phyloP scores from a whole-genome alignment of 2,329 filamentous ascomycete species.

The Chaetomium sp. region DNA sequence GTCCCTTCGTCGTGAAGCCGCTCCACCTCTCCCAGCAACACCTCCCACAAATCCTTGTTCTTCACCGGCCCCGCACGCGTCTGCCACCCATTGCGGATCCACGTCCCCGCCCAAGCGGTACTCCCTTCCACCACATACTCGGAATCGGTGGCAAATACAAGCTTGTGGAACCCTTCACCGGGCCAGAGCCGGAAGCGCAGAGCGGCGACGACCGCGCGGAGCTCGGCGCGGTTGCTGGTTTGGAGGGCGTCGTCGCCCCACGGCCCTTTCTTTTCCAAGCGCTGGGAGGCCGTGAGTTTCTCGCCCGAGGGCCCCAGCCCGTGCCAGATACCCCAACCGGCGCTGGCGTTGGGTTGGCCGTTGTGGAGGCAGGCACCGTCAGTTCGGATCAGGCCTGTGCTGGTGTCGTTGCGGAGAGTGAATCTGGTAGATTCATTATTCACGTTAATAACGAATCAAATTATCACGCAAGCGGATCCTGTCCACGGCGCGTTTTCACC shows the following conservation, averaged over 20 bases:
- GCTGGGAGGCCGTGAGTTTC: constrained; percentile 23
- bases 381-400: constrained; percentile 36
- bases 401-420: constrained; percentile 28
- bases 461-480: no score
- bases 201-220: constrained; percentile 47
- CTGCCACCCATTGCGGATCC: constrained; percentile 41
- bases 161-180: constrained; percentile 32
- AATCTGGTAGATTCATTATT: constrained; percentile 20
- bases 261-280: constrained; percentile 39
- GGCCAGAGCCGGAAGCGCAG: constrained; percentile 40
- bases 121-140: constrained; percentile 42
- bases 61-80: constrained; percentile 34
- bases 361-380: constrained; percentile 42
- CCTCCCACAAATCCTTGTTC: constrained; percentile 48
- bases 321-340: constrained; percentile 34
- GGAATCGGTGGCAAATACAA: constrained; percentile 51
- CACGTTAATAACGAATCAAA: no score
- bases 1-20: constrained; percentile 25
- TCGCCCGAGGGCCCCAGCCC: constrained; percentile 20
- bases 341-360: constrained; percentile 31
- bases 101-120: constrained; percentile 37
- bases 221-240: constrained; percentile 49
- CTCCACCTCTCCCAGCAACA: constrained; percentile 38
- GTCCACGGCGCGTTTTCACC: no score
- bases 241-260: constrained; percentile 32